Percentiles rank a stretch among this genome's conserved stretches.
phyloP scores from a whole-genome alignment of 2,329 filamentous ascomycete species.

The Sphaerulina vaccinii region DNA sequence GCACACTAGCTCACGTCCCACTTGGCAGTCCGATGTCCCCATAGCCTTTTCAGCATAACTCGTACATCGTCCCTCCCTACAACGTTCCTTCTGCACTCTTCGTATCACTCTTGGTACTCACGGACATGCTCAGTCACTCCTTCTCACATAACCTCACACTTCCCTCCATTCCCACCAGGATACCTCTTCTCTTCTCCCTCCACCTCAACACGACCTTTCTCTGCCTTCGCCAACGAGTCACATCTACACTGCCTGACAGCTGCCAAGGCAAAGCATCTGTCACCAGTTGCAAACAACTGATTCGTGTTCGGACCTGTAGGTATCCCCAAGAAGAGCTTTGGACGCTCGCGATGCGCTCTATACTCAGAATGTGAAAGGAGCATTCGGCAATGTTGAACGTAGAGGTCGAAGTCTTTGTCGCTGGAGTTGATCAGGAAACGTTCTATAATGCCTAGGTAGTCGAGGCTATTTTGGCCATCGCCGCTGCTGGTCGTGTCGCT shows the following conservation, averaged over 20 bases:
- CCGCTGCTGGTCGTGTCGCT: not conserved
- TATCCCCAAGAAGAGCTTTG: not conserved
- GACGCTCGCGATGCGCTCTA: not conserved
- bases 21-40: no score
- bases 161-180: not conserved
- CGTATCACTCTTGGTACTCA: no score
- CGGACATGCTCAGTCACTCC: no score
- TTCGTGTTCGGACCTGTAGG: constrained; percentile 7
- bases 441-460: not conserved
- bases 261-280: not conserved
- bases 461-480: not conserved
- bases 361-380: not conserved
- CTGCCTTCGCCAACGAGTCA: not conserved
- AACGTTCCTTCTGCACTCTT: no score
- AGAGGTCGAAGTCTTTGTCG: constrained; percentile 1
- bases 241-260: constrained; percentile 10
- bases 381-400: constrained; percentile 3
- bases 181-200: not conserved
- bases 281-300: not conserved
- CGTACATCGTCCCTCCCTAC: no score
- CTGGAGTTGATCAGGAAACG: not conserved
- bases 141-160: not conserved
- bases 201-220: not conserved
- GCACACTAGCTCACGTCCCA: no score
- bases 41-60: no score